Base-by-base conservation (phyloP, 768 basidiomycete species). In the Serpula lacrymans region DNA sequence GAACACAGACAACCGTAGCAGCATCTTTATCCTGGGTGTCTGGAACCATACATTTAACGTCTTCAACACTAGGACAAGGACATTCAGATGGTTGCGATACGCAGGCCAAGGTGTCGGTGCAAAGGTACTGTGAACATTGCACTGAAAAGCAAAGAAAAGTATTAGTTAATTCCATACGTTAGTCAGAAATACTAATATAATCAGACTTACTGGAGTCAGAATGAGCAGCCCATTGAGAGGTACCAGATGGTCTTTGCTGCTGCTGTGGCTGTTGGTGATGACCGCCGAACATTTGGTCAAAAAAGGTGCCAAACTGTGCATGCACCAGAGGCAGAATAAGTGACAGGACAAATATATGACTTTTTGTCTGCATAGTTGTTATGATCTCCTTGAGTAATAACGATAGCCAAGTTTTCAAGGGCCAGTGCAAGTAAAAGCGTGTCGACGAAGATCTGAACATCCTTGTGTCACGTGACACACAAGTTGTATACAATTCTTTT, bases 281-380 rank as follows among this genome's bases (percentile, higher is more conserved):
- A 14, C 77, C 73, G 24, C 78, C 77, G 52, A 87, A 89, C 77
- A 88, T 81, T 29, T 82, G 78, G 46, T 84, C 79, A 53, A 90
- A 90, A 61, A 88, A 85, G n/a, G n/a, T n/a, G 33, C 78, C 71
- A 59, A 88, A 89, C 52, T 89, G 85, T n/a, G 79, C 82, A 12
- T 66, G 63, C 23, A 59, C 74, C 31, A 68, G 33, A 17, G 67
- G 61, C 12, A 63, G 47, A 14, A 71, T 49, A 39, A 68, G 60
- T 5, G 69, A 42, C 11, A 70, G 52, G 16, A 75, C 46, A 12
- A 65, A n/a, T n/a, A n/a, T n/a, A n/a, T n/a, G n/a, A n/a, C n/a
- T n/a, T n/a, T n/a, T n/a, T n/a, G n/a, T n/a, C n/a, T n/a, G n/a
- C n/a, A n/a, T n/a, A n/a, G n/a, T n/a, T n/a, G n/a, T n/a, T n/a